Base-by-base conservation (phyloP, 768 basidiomycete species). In the Daedalea quercina region DNA sequence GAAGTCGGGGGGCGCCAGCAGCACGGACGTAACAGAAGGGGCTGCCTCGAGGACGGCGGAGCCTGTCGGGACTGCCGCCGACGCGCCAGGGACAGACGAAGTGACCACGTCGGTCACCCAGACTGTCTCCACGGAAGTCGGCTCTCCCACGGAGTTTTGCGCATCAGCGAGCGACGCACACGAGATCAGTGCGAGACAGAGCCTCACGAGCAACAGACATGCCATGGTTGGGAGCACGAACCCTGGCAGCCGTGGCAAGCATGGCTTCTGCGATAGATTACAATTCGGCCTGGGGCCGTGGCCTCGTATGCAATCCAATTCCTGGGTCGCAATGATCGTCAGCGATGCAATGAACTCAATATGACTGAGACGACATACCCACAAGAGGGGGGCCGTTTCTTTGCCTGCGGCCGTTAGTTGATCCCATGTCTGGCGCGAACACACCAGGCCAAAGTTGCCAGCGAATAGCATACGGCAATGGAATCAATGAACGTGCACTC, bases 71-170 rank as follows among this genome's bases (percentile, higher is more conserved):
- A 47, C 37, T 19, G 54, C 51, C 44, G 56, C 53, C 37, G 55
- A 20, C 33, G 52, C 54, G 20, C 55, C 51, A 9, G 53, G 37
- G 15, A 19, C 43, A 19, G 40, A 46, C 25, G 58, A 59, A 6
- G 55, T 56, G 15, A 59, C 55, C 9, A 59, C 43, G 9, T 56
- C 44, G 15, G 55, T 59, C 4, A 59, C 52, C 37, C 23, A 51
- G 47, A 49, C 50, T 3, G 46, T 47, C 46, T 33, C 46, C 9
- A n/a, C 17, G n/a, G 46, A 3, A 3, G 46, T 3, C 28, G 28
- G n/a, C 15, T 47, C 11, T 13, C 46, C 46, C 6, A 17, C 25
- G 17, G 46, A 47, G 17, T 26, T 15, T 40, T 40, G 37, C 17
- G 37, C 37, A 15, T 15, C 37, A 15, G 15, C 19, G 37, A 40